Percentiles rank a stretch among this genome's conserved stretches.
These are phyloP conservation scores for Chloris gayana DNA, from an alignment of 176 grass and related monocot species.

Conservation along the genomic window DNA sequence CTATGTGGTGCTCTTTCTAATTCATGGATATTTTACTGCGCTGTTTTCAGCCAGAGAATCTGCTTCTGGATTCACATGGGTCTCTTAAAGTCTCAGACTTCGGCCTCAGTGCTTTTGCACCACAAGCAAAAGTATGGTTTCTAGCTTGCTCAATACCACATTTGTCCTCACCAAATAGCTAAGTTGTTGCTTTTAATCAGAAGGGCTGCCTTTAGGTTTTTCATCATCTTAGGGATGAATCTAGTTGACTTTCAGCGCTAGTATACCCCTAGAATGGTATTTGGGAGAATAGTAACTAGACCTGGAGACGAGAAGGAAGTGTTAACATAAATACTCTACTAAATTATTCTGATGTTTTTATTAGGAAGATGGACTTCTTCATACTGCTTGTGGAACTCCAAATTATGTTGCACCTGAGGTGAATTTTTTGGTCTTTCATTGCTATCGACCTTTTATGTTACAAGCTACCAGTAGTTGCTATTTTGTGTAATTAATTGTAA, in stretches of 20 bases:
- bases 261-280: too few species aligned
- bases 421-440: constrained; percentile 6
- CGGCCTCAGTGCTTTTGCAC: constrained; percentile 84
- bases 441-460: neutral
- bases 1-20: constrained; percentile 5
- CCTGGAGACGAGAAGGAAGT: constrained; percentile 15
- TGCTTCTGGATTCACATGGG: constrained; percentile 86
- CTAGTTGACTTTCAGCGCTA: neutral
- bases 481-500: constrained; percentile 1
- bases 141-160: neutral
- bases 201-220: constrained; percentile 4
- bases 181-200: neutral
- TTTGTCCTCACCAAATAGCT: neutral
- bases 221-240: neutral
- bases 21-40: constrained; percentile 26
- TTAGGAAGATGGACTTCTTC: constrained; percentile 82
- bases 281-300: neutral
- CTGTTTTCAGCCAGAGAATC: constrained; percentile 87
- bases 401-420: constrained; percentile 99
- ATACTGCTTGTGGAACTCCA: constrained; percentile 97
- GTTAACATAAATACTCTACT: neutral
- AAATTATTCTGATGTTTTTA: constrained; percentile 10
- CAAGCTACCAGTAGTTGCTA: neutral
- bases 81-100: constrained; percentile 95
- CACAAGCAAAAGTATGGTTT: constrained; percentile 68